These are phyloP conservation scores for Saccharomyces pastorianus DNA, from an alignment of 1,139 yeast genomes.

Conservation along the genomic window DNA sequence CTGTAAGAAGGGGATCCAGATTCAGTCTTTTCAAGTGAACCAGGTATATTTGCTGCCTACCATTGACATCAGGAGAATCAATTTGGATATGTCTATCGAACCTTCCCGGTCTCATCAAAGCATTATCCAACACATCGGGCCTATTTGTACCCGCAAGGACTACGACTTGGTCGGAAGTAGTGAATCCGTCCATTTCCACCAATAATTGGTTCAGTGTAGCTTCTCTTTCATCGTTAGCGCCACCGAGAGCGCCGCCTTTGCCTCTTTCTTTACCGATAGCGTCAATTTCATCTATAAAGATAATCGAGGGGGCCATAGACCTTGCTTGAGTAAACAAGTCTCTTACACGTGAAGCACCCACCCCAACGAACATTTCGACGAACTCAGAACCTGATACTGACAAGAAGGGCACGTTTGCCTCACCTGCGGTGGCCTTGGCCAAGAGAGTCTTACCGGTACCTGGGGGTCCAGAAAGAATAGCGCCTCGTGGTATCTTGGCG, in stretches of 20 bases:
- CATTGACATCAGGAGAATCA: slow-evolving; percentile 88
- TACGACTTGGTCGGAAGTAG: slow-evolving; percentile 82
- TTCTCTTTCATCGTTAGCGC: slow-evolving; percentile 93
- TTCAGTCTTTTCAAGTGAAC: slow-evolving; percentile 72
- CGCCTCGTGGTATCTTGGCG: slow-evolving; percentile 97
- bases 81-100: slow-evolving; percentile 89
- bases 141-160: slow-evolving; percentile 96
- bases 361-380: slow-evolving; percentile 98
- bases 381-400: slow-evolving; percentile 98
- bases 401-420: slow-evolving; percentile 92
- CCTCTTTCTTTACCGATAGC: slow-evolving; percentile 95
- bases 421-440: slow-evolving; percentile 99
- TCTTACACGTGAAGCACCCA: slow-evolving; percentile 95
- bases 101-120: slow-evolving; percentile 93
- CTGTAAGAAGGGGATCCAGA: slow-evolving; percentile 31
- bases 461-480: slow-evolving; percentile 96
- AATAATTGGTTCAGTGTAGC: slow-evolving; percentile 88
- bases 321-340: slow-evolving; percentile 89
- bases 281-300: slow-evolving; percentile 94
- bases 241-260: slow-evolving; percentile 68
- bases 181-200: slow-evolving; percentile 98
- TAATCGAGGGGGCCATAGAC: slow-evolving; percentile 85
- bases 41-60: slow-evolving; percentile 82
- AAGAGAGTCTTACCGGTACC: slow-evolving; percentile 97
- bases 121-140: slow-evolving; percentile 86